Base-by-base conservation (phyloP, 2,329 filamentous ascomycete genomes). In the Emmonsiellopsis sp. region DNA sequence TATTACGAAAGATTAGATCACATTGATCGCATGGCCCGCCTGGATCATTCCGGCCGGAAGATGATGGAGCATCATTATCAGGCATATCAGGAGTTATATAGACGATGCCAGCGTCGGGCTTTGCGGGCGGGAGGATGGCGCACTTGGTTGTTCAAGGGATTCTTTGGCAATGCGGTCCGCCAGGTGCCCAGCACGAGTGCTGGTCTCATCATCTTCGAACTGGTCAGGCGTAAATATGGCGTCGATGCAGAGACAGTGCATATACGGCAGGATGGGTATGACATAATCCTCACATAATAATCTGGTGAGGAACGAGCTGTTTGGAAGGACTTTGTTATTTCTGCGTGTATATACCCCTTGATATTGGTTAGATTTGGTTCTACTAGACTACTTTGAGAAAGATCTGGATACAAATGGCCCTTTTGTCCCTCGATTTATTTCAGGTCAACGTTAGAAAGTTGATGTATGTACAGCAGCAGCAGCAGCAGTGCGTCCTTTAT, bases 111-210 rank as follows among this genome's bases (percentile, higher is more conserved):
- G 50, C 73, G 70, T 16, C 68, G 77, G 51, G 80, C 80, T 7
- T 68, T 68, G 15, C 69, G 74, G 20, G 72, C 73, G 1, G 79
- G 79, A 3, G 78, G 81, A 0, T 81, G 81, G 75, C 61, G 73
- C 44, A 67, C 61, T 13, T 85, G 80, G 73, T 67, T 85, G 2
- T 85, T 79, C 62, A 69, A 71, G 44, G 79, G 77, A 31, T 84
- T 84, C 61, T 70, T 79, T 61, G 70, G 71, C 62, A 76, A 69
- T 52, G 82, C 81, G 0, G 68, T 84, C 37, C 72, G 78, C 34
- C 81, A 84, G 62, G 78, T 83, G 10, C 82, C 82, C 2, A 84
- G 80, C 59, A 84, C 82, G 2, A 82, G 79, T 58, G 81, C 82
- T 1, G 82, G 81, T 0, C 66, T 85, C 51, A 80, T 85, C 53